These are phyloP conservation scores for Prillingera fragicola DNA, from an alignment of 1,284 basidiomycete genomes.

Conservation along the genomic window DNA sequence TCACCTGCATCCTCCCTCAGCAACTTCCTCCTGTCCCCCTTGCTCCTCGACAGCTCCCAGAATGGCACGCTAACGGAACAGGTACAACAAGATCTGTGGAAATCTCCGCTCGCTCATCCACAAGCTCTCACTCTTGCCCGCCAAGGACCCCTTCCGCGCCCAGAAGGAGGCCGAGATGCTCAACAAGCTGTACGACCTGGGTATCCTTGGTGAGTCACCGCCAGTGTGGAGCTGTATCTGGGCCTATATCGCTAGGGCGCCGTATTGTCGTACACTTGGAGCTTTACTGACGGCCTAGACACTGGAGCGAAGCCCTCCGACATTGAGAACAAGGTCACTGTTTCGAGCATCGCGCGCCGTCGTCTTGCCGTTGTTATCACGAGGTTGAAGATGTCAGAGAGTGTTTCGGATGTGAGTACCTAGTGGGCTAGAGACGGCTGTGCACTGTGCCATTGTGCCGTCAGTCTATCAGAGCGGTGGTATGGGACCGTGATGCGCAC, in stretches of 20 bases:
- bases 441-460: too few relatives aligned
- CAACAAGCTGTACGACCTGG: constrained; percentile 96
- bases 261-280: neutral
- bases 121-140: constrained; percentile 77
- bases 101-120: constrained; percentile 79
- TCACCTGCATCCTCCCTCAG: too few relatives aligned
- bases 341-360: constrained; percentile 86
- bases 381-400: constrained; percentile 90
- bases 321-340: constrained; percentile 89
- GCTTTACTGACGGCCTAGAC: constrained; percentile 45
- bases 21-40: neutral
- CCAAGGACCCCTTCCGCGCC: constrained; percentile 80
- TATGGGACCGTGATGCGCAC: too few relatives aligned
- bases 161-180: constrained; percentile 83
- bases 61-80: constrained; percentile 35
- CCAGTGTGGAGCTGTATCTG: too few relatives aligned
- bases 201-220: constrained; percentile 60
- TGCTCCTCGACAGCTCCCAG: neutral
- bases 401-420: constrained; percentile 77
- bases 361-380: constrained; percentile 90
- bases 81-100: constrained; percentile 94
- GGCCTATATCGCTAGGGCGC: neutral
- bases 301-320: constrained; percentile 68
- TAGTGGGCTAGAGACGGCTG: neutral
- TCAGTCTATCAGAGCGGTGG: too few relatives aligned